These are phyloP conservation scores for Plasmodium ovale DNA, from an alignment of 169 alveolate genomes.

Conservation along the genomic window DNA sequence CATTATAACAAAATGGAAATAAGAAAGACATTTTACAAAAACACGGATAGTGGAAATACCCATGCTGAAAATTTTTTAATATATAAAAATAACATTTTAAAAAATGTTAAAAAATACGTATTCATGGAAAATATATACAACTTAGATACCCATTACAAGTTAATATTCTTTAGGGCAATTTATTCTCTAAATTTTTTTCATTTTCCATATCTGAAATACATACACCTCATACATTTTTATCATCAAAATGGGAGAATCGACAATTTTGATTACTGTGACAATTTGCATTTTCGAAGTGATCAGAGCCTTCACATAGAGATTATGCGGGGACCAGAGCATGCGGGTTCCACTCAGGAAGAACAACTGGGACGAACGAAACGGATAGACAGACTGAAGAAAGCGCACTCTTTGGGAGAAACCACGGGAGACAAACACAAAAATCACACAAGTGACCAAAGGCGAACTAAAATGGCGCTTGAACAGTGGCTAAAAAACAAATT, in stretches of 20 bases:
- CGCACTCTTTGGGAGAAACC: background rate
- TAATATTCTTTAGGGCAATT: slow-evolving; percentile 61
- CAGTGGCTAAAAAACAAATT: slow-evolving; percentile 20
- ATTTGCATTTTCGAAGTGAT: slow-evolving; percentile 27
- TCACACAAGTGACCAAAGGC: background rate
- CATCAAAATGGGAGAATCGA: slow-evolving; percentile 3
- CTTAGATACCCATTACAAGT: slow-evolving; percentile 38
- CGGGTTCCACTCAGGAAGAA: background rate
- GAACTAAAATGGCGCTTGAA: background rate
- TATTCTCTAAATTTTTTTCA: slow-evolving; percentile 64
- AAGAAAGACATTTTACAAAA: slow-evolving; percentile 28
- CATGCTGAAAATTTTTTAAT: slow-evolving; percentile 24
- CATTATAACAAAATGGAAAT: slow-evolving; percentile 55
- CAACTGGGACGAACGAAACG: background rate
- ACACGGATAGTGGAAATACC: slow-evolving; percentile 11
- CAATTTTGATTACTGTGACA: slow-evolving; percentile 27
- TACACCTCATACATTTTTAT: slow-evolving; percentile 20
- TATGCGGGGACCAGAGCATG: background rate
- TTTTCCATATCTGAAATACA: slow-evolving; percentile 35
- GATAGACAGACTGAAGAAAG: background rate
- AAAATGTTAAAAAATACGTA: slow-evolving; percentile 52
- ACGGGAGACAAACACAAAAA: background rate
- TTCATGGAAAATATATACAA: slow-evolving; percentile 50
- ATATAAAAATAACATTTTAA: slow-evolving; percentile 53
- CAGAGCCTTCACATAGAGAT: slow-evolving; percentile 13